A percentile compares a stretch with the other conserved stretches of the same genome.
Conservation (phyloP, 768 basidiomycete species). For the Lactifluus pinguis region DNA sequence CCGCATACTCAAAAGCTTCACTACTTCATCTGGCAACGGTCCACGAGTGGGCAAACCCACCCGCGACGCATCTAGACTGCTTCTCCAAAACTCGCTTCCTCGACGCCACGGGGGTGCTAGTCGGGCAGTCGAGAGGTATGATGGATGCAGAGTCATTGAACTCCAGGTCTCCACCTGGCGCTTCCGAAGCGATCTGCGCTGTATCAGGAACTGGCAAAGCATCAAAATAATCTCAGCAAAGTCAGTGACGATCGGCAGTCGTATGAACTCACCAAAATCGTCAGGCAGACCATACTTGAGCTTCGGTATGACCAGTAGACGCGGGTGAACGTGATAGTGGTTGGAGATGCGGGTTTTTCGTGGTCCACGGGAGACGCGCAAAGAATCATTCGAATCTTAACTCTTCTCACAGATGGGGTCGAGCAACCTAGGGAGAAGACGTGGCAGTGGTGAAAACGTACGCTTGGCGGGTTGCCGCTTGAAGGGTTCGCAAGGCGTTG, state of each 20-base stretch:
- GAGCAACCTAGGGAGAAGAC: no score
- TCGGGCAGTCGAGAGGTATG: not conserved
- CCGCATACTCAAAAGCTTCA: no score
- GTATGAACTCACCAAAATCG: not conserved
- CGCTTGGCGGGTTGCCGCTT: no score
- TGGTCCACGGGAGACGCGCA: not conserved
- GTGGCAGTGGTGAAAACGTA: no score
- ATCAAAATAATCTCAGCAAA: constrained; percentile 14
- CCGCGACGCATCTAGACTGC: not conserved
- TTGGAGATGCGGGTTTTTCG: not conserved
- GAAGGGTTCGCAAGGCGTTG: not conserved
- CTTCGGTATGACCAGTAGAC: not conserved
- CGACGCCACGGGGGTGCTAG: not conserved
- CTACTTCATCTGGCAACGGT: not conserved
- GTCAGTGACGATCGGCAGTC: no score
- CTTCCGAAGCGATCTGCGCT: not conserved
- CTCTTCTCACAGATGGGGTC: not conserved
- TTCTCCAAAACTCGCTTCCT: not conserved
- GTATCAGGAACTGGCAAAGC: constrained; percentile 20
- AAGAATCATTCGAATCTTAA: not conserved
- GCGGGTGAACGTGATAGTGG: not conserved
- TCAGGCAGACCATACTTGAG: not conserved
- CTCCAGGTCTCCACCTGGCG: not conserved
- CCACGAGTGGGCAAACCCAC: not conserved
- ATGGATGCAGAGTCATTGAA: not conserved